phyloP scores from a whole-genome alignment of 257 asterid genomes.

The Nicotiana knightiana region DNA sequence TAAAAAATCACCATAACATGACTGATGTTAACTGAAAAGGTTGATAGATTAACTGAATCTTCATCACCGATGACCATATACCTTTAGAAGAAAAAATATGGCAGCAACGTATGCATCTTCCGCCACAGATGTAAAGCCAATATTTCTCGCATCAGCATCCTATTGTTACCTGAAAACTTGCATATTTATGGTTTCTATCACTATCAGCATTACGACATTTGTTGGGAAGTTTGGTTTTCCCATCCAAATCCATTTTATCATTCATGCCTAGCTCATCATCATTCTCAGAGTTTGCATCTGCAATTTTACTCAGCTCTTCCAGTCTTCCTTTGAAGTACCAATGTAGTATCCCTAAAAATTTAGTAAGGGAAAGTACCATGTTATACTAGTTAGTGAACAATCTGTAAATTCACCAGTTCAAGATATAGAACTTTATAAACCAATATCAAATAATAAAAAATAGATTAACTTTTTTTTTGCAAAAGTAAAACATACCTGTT shows the following conservation, averaged over 20 bases:
- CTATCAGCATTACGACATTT: conserved; percentile 44
- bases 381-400: too few species aligned
- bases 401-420: too few species aligned
- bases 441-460: too few species aligned
- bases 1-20: not conserved
- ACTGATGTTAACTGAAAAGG: not conserved
- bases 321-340: conserved; percentile 83
- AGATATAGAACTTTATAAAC: too few species aligned
- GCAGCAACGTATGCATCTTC: conserved; percentile 99
- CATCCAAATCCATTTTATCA: conserved; percentile 65
- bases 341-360: conserved; percentile 61
- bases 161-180: conserved; percentile 47
- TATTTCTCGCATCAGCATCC: conserved; percentile 73
- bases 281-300: conserved; percentile 46
- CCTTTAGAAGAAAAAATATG: conserved; percentile 51
- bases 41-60: not conserved
- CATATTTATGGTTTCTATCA: conserved; percentile 34
- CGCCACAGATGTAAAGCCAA: conserved; percentile 88
- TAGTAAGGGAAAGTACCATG: conserved; percentile 13
- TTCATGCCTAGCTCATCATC: conserved; percentile 35
- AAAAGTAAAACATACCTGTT: too few species aligned
- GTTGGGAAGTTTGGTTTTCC: conserved; percentile 19
- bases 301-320: conserved; percentile 70
- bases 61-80: not conserved
- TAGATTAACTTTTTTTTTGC: too few species aligned